phyloP scores from a whole-genome alignment of 2,329 filamentous ascomycete species.

The Colletotrichum lini region DNA sequence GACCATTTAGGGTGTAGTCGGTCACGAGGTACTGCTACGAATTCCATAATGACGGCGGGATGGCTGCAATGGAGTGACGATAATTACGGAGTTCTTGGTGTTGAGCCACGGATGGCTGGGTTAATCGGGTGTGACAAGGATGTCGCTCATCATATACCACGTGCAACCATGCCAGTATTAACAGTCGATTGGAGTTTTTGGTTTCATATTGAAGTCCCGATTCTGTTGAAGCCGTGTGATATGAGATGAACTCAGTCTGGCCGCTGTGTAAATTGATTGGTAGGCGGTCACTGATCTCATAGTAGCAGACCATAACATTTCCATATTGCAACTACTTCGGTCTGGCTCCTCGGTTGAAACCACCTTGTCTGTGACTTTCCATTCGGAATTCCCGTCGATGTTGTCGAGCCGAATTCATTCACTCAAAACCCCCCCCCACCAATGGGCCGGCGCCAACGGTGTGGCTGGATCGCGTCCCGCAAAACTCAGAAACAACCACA shows the following conservation, averaged over 20 bases:
- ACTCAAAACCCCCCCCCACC: constrained; percentile 18
- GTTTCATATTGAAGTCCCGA: neutral
- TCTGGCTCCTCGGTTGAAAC: too few species aligned
- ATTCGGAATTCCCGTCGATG: neutral
- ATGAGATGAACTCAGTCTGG: neutral
- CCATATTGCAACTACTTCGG: neutral
- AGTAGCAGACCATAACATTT: neutral
- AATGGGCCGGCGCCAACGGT: constrained; percentile 30
- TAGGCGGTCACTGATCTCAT: neutral
- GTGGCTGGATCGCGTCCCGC: constrained; percentile 28
- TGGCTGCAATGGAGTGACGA: neutral
- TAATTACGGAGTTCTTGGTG: constrained; percentile 23
- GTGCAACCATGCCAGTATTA: constrained; percentile 11
- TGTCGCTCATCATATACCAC: constrained; percentile 36
- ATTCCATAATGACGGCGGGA: constrained; percentile 16
- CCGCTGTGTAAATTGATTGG: neutral
- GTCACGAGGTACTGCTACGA: neutral
- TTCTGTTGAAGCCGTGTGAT: neutral
- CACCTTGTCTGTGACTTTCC: neutral
- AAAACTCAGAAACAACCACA: constrained; percentile 32
- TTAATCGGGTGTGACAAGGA: constrained; percentile 11
- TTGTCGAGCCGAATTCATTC: constrained; percentile 14
- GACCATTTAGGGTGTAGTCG: neutral
- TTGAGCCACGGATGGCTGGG: neutral
- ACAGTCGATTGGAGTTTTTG: neutral